Conservation (phyloP, 2,329 filamentous ascomycete species). For the Sclerotiophoma versabilis region DNA sequence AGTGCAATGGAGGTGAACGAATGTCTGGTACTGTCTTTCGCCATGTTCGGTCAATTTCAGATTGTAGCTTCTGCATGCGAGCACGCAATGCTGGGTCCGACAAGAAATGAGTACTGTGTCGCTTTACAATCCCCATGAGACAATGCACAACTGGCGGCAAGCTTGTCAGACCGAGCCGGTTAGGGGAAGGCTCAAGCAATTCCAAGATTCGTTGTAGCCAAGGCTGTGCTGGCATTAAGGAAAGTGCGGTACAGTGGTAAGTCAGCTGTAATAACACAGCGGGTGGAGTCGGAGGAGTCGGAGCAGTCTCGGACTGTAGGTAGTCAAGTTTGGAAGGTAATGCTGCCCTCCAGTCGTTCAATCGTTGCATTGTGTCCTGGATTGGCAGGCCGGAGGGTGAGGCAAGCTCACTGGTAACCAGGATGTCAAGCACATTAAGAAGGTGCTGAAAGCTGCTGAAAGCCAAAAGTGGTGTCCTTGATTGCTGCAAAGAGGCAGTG, state of each 20-base stretch:
- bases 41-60: constrained; percentile 24
- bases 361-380: constrained; percentile 42
- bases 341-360: constrained; percentile 48
- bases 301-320: constrained; percentile 21
- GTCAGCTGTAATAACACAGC: constrained; percentile 38
- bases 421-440: constrained; percentile 42
- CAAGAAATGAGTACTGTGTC: constrained; percentile 20
- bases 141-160: constrained; percentile 40
- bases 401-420: constrained; percentile 22
- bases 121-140: constrained; percentile 32
- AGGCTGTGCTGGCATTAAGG: constrained; percentile 28
- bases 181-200: constrained; percentile 33
- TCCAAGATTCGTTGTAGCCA: constrained; percentile 29
- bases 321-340: constrained; percentile 36
- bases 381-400: constrained; percentile 30
- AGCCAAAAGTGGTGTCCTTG: constrained; percentile 49
- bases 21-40: constrained; percentile 4
- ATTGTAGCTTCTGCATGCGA: constrained; percentile 29
- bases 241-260: constrained; percentile 35
- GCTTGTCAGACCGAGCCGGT: constrained; percentile 31
- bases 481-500: constrained; percentile 31
- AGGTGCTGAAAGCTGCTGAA: constrained; percentile 63
- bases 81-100: constrained; percentile 23
- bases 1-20: constrained; percentile 5
- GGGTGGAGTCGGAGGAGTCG: constrained; percentile 33